A percentile compares a stretch with the other conserved stretches of the same genome.
These are phyloP conservation scores for Tagetes patula DNA, from an alignment of 129 eudicot genomes.

Conservation along the genomic window DNA sequence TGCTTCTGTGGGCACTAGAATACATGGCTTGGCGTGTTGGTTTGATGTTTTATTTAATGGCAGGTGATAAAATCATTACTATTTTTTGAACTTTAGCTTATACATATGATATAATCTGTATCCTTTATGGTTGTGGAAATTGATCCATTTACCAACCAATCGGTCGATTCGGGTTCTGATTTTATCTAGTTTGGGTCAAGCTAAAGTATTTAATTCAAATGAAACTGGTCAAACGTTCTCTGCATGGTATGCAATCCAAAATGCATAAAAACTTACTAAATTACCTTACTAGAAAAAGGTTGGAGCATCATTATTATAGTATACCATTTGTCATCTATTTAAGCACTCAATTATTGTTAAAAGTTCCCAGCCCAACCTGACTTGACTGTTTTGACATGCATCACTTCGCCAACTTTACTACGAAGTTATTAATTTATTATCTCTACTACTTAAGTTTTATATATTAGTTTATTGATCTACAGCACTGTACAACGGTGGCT, in stretches of 20 bases:
- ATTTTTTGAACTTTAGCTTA: not conserved
- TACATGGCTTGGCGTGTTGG: conserved; percentile 98
- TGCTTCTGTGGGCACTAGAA: conserved; percentile 71
- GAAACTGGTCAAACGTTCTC: not conserved
- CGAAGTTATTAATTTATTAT: not conserved
- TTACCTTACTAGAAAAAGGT: not conserved
- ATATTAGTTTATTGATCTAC: conserved; percentile 18
- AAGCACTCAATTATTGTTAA: not conserved
- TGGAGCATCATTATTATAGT: not conserved
- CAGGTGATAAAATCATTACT: conserved; percentile 42
- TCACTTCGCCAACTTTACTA: not conserved
- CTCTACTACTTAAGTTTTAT: not conserved
- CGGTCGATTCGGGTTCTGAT: not conserved
- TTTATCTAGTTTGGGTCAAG: not conserved
- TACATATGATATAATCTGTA: not conserved
- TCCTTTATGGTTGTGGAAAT: not conserved
- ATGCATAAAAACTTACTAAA: not conserved
- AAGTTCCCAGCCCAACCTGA: not conserved
- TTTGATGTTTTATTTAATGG: conserved; percentile 94
- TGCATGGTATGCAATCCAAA: too few relatives aligned
- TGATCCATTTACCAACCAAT: not conserved
- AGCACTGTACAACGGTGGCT: conserved; percentile 96
- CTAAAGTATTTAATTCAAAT: not conserved
- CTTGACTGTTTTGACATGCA: not conserved
- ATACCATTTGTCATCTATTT: not conserved